Evolutionary conservation across 345 rosid genomes (phyloP).

Genomic region (Kandelia obovata): DNA sequence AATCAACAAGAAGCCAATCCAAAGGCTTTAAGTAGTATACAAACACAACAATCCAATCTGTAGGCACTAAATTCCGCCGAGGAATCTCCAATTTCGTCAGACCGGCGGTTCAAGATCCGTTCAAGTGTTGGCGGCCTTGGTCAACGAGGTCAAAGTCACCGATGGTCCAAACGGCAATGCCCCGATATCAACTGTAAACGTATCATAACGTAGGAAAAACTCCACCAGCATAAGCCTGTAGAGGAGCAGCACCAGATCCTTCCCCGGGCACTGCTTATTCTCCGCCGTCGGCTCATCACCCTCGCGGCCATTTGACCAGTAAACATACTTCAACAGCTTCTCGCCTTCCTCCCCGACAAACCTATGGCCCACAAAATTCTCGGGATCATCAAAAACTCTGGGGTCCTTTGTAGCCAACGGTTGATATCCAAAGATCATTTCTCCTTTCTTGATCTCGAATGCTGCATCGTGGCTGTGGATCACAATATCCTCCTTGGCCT

Average conservation of each 20-base stretch:
- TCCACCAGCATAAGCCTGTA: conserved; percentile 41
- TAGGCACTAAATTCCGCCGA: too few relatives aligned
- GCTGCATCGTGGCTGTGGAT: conserved; percentile 43
- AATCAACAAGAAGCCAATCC: too few relatives aligned
- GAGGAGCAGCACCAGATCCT: conserved; percentile 45
- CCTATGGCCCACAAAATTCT: conserved; percentile 39
- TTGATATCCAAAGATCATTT: conserved; percentile 51
- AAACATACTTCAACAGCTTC: conserved; percentile 42
- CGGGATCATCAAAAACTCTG: conserved; percentile 33
- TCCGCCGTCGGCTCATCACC: conserved; percentile 34
- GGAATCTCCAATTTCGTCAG: too few relatives aligned
- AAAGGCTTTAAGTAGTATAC: too few relatives aligned
- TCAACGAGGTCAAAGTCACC: conserved; percentile 40
- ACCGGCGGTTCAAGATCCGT: not conserved
- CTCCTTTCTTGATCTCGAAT: conserved; percentile 44
- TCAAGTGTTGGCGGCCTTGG: conserved; percentile 23
- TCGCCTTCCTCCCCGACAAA: conserved; percentile 42
- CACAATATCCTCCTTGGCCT: conserved; percentile 39
- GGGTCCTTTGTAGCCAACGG: conserved; percentile 46
- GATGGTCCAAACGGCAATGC: conserved; percentile 18
- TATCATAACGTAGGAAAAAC: conserved; percentile 48
- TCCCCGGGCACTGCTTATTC: conserved; percentile 52
- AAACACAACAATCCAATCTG: too few relatives aligned
- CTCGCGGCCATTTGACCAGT: conserved; percentile 54
- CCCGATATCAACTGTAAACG: conserved; percentile 31